Percentiles rank a stretch among this genome's conserved stretches.
phyloP scores from a whole-genome alignment of 352 stramenopile genomes.

The Phytophthora multivora region DNA sequence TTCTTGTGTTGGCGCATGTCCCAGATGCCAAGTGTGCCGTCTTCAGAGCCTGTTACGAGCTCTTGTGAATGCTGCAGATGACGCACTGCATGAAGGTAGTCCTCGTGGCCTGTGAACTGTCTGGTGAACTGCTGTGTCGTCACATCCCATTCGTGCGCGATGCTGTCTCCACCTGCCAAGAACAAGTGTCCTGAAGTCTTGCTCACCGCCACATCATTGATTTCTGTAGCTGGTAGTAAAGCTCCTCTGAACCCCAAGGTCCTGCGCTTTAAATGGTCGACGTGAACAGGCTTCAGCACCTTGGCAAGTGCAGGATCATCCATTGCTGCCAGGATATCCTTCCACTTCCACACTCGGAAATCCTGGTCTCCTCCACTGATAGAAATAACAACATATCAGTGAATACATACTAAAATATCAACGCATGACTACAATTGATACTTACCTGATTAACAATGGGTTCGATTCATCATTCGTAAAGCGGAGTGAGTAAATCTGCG shows the following conservation, averaged over 20 bases:
- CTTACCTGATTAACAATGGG: slow-evolving; percentile 66
- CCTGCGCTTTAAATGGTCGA: slow-evolving; percentile 57
- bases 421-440: slow-evolving; percentile 2
- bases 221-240: slow-evolving; percentile 61
- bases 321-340: slow-evolving; percentile 56
- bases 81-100: slow-evolving; percentile 70
- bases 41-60: slow-evolving; percentile 71
- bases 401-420: neutral
- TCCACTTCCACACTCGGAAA: slow-evolving; percentile 79
- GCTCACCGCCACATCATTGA: slow-evolving; percentile 68
- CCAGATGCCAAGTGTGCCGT: slow-evolving; percentile 78
- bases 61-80: slow-evolving; percentile 74
- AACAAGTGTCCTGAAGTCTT: slow-evolving; percentile 46
- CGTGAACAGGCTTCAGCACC: slow-evolving; percentile 46
- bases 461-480: slow-evolving; percentile 64
- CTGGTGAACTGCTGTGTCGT: slow-evolving; percentile 54
- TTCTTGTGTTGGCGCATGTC: slow-evolving; percentile 56
- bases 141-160: slow-evolving; percentile 71
- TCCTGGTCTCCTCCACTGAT: slow-evolving; percentile 76
- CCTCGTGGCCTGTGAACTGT: slow-evolving; percentile 56
- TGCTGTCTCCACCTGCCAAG: slow-evolving; percentile 63
- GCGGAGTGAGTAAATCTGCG: slow-evolving; percentile 74
- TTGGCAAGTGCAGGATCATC: slow-evolving; percentile 22
- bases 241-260: slow-evolving; percentile 65
- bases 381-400: slow-evolving; percentile 8